Conservation (phyloP, 176 grass and related monocot species). For the Oryza glaberrima region DNA sequence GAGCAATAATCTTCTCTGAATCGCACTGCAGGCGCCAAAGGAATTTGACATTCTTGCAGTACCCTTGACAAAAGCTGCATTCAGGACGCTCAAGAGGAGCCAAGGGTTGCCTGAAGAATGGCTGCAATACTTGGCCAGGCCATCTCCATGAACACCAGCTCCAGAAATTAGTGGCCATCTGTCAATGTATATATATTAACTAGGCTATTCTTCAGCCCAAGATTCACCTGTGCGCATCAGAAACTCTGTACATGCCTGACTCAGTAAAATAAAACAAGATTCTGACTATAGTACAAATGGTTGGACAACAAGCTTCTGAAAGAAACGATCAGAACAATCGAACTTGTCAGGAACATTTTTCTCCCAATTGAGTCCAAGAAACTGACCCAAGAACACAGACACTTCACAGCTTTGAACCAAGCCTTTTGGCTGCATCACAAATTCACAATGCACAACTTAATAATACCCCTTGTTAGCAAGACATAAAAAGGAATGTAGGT, state of each 20-base stretch:
- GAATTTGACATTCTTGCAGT: constrained; percentile 86
- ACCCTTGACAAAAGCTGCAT: constrained; percentile 63
- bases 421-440: no score
- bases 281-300: background rate
- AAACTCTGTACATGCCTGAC: constrained; percentile 35
- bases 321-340: no score
- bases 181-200: constrained; percentile 41
- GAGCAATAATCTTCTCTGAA: constrained; percentile 20
- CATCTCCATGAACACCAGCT: constrained; percentile 48
- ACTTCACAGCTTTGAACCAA: no score
- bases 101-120: constrained; percentile 83
- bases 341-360: no score
- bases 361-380: no score
- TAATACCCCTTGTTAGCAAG: background rate
- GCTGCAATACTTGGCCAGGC: constrained; percentile 69
- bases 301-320: background rate
- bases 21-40: constrained; percentile 62
- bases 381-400: background rate
- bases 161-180: background rate
- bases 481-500: background rate
- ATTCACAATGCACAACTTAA: background rate
- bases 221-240: background rate
- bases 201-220: constrained; percentile 28
- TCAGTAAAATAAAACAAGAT: constrained; percentile 30
- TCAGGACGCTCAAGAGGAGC: constrained; percentile 70